A percentile compares a stretch with the other conserved stretches of the same genome.
These are phyloP conservation scores for Gossypium davidsonii DNA, from an alignment of 441 rosid genomes.

Conservation along the genomic window DNA sequence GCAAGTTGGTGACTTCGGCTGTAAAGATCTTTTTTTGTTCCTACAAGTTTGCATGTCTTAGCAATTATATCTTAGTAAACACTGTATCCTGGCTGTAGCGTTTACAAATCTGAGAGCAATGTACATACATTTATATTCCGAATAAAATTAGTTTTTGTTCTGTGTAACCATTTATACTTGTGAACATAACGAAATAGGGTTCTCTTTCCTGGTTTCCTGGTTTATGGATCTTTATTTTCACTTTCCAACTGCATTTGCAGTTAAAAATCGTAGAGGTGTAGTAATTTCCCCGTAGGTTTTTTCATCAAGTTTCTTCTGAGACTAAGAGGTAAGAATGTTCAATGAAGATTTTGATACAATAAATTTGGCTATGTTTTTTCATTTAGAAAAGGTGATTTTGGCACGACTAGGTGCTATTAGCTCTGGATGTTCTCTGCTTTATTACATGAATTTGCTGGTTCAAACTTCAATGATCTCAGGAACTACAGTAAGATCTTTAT, in stretches of 20 bases:
- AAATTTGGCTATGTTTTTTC: not conserved
- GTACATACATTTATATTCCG: slow-evolving; percentile 74
- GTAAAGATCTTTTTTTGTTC: slow-evolving; percentile 46
- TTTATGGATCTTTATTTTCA: slow-evolving; percentile 1
- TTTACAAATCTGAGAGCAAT: slow-evolving; percentile 47
- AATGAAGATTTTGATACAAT: not conserved
- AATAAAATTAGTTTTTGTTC: slow-evolving; percentile 56
- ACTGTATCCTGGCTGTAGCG: slow-evolving; percentile 50
- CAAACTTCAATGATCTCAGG: not conserved
- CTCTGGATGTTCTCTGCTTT: not conserved
- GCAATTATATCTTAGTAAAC: slow-evolving; percentile 51
- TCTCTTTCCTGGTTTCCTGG: slow-evolving; percentile 4
- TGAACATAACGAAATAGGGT: not conserved
- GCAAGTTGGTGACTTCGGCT: slow-evolving; percentile 54
- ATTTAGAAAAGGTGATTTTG: not conserved
- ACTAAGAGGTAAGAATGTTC: not conserved
- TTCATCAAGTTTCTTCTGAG: slow-evolving; percentile 7
- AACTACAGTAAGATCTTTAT: slow-evolving; percentile 12
- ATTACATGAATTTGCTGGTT: slow-evolving; percentile 11
- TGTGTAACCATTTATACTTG: slow-evolving; percentile 8
- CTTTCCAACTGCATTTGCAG: slow-evolving; percentile 11
- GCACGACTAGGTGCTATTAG: not conserved
- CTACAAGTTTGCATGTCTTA: slow-evolving; percentile 46
- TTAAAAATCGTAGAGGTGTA: slow-evolving; percentile 12
- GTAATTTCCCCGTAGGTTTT: not conserved